phyloP scores from a whole-genome alignment of 768 basidiomycete species.

The Pleurotus tuber-regium region DNA sequence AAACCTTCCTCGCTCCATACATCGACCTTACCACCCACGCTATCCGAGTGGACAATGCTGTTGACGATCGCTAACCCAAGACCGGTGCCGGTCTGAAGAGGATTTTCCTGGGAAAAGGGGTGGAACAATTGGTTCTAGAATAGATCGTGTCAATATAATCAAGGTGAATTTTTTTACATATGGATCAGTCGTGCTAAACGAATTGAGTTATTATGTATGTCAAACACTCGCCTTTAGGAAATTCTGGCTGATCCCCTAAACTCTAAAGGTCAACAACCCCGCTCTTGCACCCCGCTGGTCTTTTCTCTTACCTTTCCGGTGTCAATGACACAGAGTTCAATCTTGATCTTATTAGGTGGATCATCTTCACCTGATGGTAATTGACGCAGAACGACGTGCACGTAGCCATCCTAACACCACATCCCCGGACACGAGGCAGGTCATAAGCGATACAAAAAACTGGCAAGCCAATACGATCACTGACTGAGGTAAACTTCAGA shows the following conservation, averaged over 20 bases:
- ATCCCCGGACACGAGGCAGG: background rate
- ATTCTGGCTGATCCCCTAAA: slow-evolving; percentile 84
- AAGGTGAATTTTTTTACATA: background rate
- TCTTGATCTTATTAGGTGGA: slow-evolving; percentile 58
- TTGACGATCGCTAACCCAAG: slow-evolving; percentile 94
- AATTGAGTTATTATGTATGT: background rate
- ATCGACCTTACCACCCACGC: slow-evolving; percentile 88
- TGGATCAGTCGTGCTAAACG: background rate
- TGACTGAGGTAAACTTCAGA: slow-evolving; percentile 84
- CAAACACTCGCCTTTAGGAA: slow-evolving; percentile 70
- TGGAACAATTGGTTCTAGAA: slow-evolving; percentile 89
- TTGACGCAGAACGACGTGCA: slow-evolving; percentile 82
- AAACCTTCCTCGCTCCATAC: slow-evolving; percentile 89
- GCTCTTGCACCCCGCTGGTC: too few species aligned
- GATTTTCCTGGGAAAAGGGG: slow-evolving; percentile 96
- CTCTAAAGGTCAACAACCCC: too few species aligned
- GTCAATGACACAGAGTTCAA: slow-evolving; percentile 84
- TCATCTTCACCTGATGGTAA: slow-evolving; percentile 54
- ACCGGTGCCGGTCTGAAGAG: slow-evolving; percentile 89
- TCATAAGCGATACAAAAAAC: slow-evolving; percentile 5
- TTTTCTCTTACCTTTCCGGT: slow-evolving; percentile 72
- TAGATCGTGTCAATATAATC: background rate
- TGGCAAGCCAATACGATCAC: slow-evolving; percentile 19
- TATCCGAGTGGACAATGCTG: slow-evolving; percentile 84
- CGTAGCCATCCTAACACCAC: slow-evolving; percentile 66